Evolutionary conservation across 2,329 filamentous ascomycete genomes (phyloP), one percentile per base, ranked within the genome.

Genomic region (Diaporthe vaccinii): DNA sequence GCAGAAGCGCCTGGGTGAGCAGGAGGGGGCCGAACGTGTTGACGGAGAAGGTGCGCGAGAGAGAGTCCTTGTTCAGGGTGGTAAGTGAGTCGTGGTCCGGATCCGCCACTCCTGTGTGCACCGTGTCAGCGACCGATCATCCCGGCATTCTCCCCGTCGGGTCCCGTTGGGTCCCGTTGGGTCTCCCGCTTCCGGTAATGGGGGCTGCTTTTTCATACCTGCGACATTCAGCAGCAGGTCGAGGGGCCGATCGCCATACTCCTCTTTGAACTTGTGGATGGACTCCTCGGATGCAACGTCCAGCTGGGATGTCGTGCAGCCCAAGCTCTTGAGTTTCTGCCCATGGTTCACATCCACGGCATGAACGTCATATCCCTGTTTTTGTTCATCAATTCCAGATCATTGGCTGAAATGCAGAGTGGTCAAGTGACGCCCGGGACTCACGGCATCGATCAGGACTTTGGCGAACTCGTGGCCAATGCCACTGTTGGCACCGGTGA

Each of bases 21-120:
- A 87, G 80, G 14, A 88, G 79, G 0, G 85, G 85, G 0, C 85
- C 86, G 72, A 85, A 86, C 0, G 85, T 83, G 78, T 87, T 88
- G 76, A 85, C 82, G 20, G 83, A 81, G 77, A 87, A 87, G 28
- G 82, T 83, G 17, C 77, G 79, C 44, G 82, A 78, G 15, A 87
- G 78, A 17, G 78, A 79, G 77, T 87, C 85, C 41, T 81, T 74
- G 44, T 81, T 79, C 10, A 76, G 68, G 1, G 80, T 72, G n/a
- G 39, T 51, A 10, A 77, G 74, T 34, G 72, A 73, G 59, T 76
- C 72, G 31, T 72, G 67, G 46, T 69, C 53, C 14, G 39, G 78
- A 20, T 78, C 78, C 78, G 84, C 83, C 34, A 85, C 78, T 34
- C 84, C 83, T 72, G 22, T 25, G 22, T 8, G 17, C 31, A 7